Evolutionary conservation across 345 rosid genomes (phyloP), one percentile per base, ranked within the genome.

Genomic region (Bruguiera sexangula): DNA sequence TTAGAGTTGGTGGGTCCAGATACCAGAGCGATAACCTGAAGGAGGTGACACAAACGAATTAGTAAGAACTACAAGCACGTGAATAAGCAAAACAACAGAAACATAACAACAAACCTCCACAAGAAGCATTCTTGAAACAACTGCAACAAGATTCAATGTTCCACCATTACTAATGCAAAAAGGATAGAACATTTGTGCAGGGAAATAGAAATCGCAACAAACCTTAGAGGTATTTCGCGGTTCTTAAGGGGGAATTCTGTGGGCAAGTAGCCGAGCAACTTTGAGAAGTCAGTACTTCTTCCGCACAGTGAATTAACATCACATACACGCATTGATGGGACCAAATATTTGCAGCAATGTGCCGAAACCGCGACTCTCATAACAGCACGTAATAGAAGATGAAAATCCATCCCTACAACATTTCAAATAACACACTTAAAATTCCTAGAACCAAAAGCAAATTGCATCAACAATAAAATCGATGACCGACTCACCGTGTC

Each of bases 21-120:
- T 85, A 85, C 95, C 95, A 92, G 75, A 85, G 74, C 19, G 87
- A 63, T 80, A 89, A 65, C 89, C 96, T 92, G 84, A 62, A 26
- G 29, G 48, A 55, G 34, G 19, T 6, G 37, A 50, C 57, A 58
- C 54, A 63, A 34, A 16, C 43, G 50, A 54, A 31, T 30, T 8
- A 13, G n/a, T 1, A 46, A 60, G 62, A 76, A 71, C 61, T 22
- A 5, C 30, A 69, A 30, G 46, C 6, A 27, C 59, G 22, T 59
- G 20, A 10, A 53, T 60, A 52, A n/a, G 24, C 9, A 8, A 31
- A 53, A 60, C 32, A 56, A 2, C 0, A 2, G 61, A 26, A 46
- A 60, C 46, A 43, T 19, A 4, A 43, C 31, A 43, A 31, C 53
- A 32, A 16, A 16, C 36, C 21, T 57, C 20, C 29, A 20, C 29